Percentiles rank a stretch among this genome's conserved stretches.
These are phyloP conservation scores for Coemansia sp. DNA, from an alignment of 192 early-diverging fungal genomes.

Conservation along the genomic window DNA sequence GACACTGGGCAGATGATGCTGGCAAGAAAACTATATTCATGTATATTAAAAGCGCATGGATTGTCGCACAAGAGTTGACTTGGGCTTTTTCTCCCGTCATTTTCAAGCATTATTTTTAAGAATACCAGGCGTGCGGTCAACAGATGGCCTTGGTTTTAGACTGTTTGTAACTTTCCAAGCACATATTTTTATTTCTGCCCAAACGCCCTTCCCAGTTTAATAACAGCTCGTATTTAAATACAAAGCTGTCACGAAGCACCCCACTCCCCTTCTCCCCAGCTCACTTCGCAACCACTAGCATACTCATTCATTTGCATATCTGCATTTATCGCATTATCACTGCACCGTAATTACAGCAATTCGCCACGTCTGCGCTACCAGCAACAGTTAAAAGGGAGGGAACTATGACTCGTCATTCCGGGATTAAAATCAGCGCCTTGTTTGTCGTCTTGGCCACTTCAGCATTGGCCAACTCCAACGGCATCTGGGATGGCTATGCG, in stretches of 20 bases:
- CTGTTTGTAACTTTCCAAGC: neutral
- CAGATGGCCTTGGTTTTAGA: neutral
- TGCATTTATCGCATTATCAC: neutral
- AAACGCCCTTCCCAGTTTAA: neutral
- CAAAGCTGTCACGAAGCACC: neutral
- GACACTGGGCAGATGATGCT: neutral
- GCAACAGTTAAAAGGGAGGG: neutral
- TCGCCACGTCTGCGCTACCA: neutral
- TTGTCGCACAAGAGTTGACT: neutral
- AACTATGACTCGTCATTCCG: neutral
- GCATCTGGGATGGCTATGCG: slow-evolving; percentile 20
- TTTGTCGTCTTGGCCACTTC: slow-evolving; percentile 26
- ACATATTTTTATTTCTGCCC: neutral
- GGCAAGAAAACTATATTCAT: no score
- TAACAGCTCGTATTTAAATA: neutral
- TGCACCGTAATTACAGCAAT: neutral
- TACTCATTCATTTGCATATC: neutral
- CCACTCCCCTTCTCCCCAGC: neutral
- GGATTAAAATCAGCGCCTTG: slow-evolving; percentile 33
- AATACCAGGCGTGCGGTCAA: neutral
- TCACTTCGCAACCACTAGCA: neutral
- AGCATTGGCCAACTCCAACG: slow-evolving; percentile 16
- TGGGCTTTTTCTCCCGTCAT: neutral
- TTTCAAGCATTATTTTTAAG: neutral
- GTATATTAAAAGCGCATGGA: neutral